Conservation (phyloP, 176 grass and related monocot species). For the Microstegium vimineum region DNA sequence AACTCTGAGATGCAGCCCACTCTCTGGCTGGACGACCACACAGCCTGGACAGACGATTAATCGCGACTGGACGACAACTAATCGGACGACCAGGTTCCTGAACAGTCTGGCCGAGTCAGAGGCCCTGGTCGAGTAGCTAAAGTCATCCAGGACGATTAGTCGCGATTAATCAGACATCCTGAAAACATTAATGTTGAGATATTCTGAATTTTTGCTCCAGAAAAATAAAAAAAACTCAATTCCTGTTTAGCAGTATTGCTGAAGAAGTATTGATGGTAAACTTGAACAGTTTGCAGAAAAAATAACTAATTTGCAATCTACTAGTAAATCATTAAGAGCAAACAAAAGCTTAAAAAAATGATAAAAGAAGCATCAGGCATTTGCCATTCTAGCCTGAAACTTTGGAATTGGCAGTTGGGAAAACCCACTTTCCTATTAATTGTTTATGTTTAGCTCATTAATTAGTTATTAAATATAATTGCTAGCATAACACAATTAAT, state of each 20-base stretch:
- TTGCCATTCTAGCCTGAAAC: background rate
- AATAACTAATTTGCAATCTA: background rate
- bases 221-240: background rate
- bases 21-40: too few species aligned
- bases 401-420: background rate
- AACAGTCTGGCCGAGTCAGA: too few species aligned
- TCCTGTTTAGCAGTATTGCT: background rate
- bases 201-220: slow-evolving; percentile 3
- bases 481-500: background rate
- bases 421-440: background rate
- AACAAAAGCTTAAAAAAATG: slow-evolving; percentile 6
- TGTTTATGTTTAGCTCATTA: background rate
- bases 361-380: background rate
- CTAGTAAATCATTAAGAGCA: background rate
- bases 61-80: too few species aligned
- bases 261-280: background rate
- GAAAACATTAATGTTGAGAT: background rate
- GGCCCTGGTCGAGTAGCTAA: too few species aligned
- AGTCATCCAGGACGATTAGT: too few species aligned
- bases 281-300: background rate
- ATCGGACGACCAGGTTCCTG: too few species aligned
- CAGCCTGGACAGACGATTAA: too few species aligned
- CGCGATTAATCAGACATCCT: too few species aligned
- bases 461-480: background rate
- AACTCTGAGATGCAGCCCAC: too few species aligned